These are phyloP conservation scores for Helminthosporium solani DNA, from an alignment of 2,329 filamentous ascomycete genomes.

Conservation along the genomic window DNA sequence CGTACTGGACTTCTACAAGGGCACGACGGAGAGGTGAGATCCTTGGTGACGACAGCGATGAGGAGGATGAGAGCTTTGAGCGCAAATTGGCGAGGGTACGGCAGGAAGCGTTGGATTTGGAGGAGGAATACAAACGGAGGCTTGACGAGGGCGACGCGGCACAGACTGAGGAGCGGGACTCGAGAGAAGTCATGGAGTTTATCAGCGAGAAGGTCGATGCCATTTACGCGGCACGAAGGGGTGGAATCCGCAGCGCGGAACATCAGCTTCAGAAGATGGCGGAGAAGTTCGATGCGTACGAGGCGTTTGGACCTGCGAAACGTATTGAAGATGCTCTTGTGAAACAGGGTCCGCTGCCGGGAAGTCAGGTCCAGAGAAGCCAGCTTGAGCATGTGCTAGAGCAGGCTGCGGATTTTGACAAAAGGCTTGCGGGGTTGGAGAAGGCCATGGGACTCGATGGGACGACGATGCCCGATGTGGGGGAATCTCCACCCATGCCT, in stretches of 20 bases:
- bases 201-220: constrained; percentile 71
- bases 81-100: constrained; percentile 78
- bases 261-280: constrained; percentile 38
- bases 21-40: constrained; percentile 63
- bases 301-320: constrained; percentile 27
- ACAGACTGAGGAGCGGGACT: constrained; percentile 41
- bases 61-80: constrained; percentile 66
- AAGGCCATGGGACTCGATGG: constrained; percentile 76
- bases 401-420: constrained; percentile 85
- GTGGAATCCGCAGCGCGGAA: constrained; percentile 38
- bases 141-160: constrained; percentile 47
- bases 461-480: constrained; percentile 64
- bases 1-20: constrained; percentile 74
- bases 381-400: constrained; percentile 63
- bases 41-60: constrained; percentile 73
- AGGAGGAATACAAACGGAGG: constrained; percentile 57
- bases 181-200: constrained; percentile 61
- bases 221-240: constrained; percentile 52
- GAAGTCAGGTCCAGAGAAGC: constrained; percentile 32
- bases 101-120: constrained; percentile 71
- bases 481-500: constrained; percentile 54
- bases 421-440: constrained; percentile 76
- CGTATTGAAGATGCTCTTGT: constrained; percentile 31
- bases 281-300: constrained; percentile 37
- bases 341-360: constrained; percentile 34